phyloP scores from a whole-genome alignment of 257 asterid genomes.

The Pogostemon cablin region DNA sequence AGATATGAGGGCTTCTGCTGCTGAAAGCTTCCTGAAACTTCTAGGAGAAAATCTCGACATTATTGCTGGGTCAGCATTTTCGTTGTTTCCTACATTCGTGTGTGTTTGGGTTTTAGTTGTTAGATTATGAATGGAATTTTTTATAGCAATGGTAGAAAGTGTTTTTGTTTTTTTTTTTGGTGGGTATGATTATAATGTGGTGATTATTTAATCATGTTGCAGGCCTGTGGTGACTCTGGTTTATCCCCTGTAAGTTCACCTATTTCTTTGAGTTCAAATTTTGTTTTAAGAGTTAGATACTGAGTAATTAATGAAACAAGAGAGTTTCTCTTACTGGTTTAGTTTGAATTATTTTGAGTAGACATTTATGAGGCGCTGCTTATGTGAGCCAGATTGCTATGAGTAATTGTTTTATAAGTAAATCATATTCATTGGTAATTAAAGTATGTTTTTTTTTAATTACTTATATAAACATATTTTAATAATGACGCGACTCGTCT shows the following conservation, averaged over 20 bases:
- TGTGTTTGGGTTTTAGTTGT: background rate
- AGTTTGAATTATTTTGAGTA: background rate
- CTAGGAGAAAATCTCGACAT: constrained; percentile 61
- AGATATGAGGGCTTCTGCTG: constrained; percentile 52
- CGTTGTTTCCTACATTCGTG: background rate
- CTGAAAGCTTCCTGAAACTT: constrained; percentile 63
- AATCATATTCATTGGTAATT: no score
- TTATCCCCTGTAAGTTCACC: constrained; percentile 85
- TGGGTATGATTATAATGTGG: background rate
- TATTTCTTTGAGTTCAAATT: background rate
- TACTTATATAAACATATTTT: no score
- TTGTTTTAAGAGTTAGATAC: background rate
- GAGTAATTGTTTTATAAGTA: no score
- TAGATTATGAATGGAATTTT: background rate
- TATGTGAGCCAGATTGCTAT: no score
- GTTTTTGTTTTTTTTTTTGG: background rate
- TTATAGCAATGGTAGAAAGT: no score
- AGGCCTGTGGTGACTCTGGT: constrained; percentile 88
- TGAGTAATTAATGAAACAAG: no score
- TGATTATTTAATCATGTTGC: constrained; percentile 39
- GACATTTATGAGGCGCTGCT: background rate
- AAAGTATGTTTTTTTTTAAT: no score
- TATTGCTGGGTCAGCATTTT: constrained; percentile 65
- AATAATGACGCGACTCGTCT: no score
- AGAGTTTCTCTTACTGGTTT: background rate